Evolutionary conservation across 2,329 filamentous ascomycete genomes (phyloP), one percentile per base, ranked within the genome.

Genomic region (Calonectria crousiana): DNA sequence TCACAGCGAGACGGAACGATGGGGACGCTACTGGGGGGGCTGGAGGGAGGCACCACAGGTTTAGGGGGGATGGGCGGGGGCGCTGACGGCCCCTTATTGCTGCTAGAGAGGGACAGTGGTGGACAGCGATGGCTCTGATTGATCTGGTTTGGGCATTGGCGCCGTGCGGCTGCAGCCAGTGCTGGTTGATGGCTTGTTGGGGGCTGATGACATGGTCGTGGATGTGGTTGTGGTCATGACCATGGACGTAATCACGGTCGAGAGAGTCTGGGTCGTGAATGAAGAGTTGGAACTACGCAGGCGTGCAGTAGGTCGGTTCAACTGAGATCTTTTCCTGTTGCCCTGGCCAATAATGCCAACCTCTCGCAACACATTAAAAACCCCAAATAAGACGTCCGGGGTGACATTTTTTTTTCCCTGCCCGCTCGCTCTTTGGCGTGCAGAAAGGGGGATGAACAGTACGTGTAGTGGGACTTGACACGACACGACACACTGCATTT

Each of bases 81-180:
- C 13, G 56, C 56, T 62, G 56, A 62, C 38, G 56, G 23, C 56
- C 56, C 56, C 56, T 62, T 62, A 62, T 62, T 62, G 56, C 56
- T 62, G 60, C 38, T 65, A 49, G 38, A 65, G 60, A 65, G 41
- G 60, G 41, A 49, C 60, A 49, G 20, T 44, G 41, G 60, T 38
- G 41, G 41, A 49, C 60, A 49, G 20, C 28, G 41, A 38, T 26
- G 28, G 41, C 41, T 36, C 56, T 70, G 58, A 64, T 65, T 66
- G 69, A 38, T 66, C 44, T 38, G 49, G 23, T 20, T 44, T 16
- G 41, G 58, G 30, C 53, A 32, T 71, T 71, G 69, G 69, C 65
- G 66, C 23, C 53, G 66, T 73, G 71, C 71, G 58, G 71, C 71
- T 73, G 71, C 56, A 68, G 65, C 47, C 52, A 56, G 64, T 72